Percentiles rank a stretch among this genome's conserved stretches.
Evolutionary conservation across 1,284 basidiomycete species (phyloP).

Genomic region (Naganishia cerealis): DNA sequence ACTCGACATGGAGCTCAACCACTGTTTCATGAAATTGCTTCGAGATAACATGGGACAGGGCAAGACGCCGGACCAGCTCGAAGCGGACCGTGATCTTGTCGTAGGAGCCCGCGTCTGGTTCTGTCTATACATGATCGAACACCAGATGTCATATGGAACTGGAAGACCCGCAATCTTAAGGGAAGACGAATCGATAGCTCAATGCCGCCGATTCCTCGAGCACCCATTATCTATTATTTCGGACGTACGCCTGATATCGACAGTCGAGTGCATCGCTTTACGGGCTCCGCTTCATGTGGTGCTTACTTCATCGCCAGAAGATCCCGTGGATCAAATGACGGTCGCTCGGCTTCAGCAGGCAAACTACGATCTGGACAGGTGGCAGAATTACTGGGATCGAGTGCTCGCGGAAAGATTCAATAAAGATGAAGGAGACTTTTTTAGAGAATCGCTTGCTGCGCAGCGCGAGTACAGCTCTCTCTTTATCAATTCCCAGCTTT

Average conservation of each 20-base stretch:
- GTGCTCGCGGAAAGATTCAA: conserved; percentile 49
- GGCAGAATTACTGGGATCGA: conserved; percentile 55
- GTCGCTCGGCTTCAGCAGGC: conserved; percentile 52
- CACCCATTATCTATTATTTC: conserved; percentile 87
- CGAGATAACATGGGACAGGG: conserved; percentile 68
- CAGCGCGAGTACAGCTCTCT: conserved; percentile 37
- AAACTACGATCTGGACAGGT: conserved; percentile 53
- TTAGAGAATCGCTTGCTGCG: conserved; percentile 44
- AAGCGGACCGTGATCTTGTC: conserved; percentile 74
- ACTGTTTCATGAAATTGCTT: conserved; percentile 79
- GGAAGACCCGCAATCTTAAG: conserved; percentile 86
- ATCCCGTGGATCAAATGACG: conserved; percentile 50
- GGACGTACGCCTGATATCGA: conserved; percentile 90
- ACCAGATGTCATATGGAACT: conserved; percentile 88
- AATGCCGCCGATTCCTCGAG: conserved; percentile 75
- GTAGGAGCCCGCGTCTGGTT: conserved; percentile 82
- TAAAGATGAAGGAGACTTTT: conserved; percentile 50
- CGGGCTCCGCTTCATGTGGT: conserved; percentile 52
- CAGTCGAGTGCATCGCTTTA: conserved; percentile 57
- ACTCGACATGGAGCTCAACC: conserved; percentile 83
- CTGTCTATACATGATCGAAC: conserved; percentile 84
- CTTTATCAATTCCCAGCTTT: conserved; percentile 54
- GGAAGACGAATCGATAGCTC: conserved; percentile 82
- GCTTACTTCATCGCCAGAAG: conserved; percentile 50
- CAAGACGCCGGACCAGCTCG: conserved; percentile 59